Base-by-base conservation (phyloP, 345 rosid genomes). In the Bruguiera sexangula region DNA sequence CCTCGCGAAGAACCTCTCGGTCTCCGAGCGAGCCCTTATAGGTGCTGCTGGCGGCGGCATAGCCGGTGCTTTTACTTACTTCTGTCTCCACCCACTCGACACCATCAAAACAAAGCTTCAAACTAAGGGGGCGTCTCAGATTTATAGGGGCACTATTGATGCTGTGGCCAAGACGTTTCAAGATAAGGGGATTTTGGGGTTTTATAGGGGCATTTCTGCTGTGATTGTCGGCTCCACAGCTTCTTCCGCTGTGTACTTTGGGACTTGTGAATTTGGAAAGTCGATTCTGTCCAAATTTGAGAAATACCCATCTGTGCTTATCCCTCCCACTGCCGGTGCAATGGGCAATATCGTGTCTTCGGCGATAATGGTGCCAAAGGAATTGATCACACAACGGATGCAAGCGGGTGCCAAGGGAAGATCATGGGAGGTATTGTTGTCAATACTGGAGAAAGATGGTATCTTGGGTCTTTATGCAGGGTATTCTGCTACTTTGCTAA, bases 271-370 rank as follows among this genome's bases (percentile, higher is more conserved):
- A 80, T 91, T 94, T 66, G 97, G 96, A 65, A 94, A 94, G 79
- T 94, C 97, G 22, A 58, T 90, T 66, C 80, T 93, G 73, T 83
- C 96, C 7, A 87, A 84, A 76, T 71, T 85, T 5, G 85, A 77
- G 21, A 80, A 69, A 3, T 89, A 72, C 74, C 98, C 97, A 19
- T n/a, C 90, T 10, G 76, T 93, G 63, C 86, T 93, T 2, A 85
- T 91, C 67, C 98, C 97, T 58, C 98, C 98, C 9, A 89, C 95
- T 10, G 97, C 95, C 11, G 98, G 98, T 15, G 98, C 96, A 1
- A 91, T 94, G 97, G 97, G 98, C 8, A 94, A 91, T 64, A 82
- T 94, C 37, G 90, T 88, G 63, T 94, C 97, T 0, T 94, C 98
- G 0, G 96, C 95, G 2, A 91, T 94, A 37, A 94, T 88, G 98